Base-by-base conservation (phyloP, 2,329 filamentous ascomycete genomes). In the Parafenestella ontariensis region DNA sequence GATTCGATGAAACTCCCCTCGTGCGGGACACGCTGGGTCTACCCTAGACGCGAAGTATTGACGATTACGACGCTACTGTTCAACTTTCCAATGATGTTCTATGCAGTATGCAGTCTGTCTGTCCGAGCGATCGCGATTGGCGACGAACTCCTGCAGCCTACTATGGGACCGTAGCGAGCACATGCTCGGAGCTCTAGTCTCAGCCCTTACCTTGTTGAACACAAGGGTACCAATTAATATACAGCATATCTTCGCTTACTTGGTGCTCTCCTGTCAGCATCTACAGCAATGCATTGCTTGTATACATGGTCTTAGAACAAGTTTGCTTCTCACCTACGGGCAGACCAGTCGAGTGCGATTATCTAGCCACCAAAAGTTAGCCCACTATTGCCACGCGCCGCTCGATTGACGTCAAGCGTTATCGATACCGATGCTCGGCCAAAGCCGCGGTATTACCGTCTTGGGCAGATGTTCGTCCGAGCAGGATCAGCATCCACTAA, bases 131-230 rank as follows among this genome's bases (percentile, higher is more conserved):
- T 17, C 40, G 36, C 52, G 34, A 61, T 59, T 59, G 56, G 58
- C 24, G 26, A 43, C n/a, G 8, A 28, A 24, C 23, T 29, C 5
- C 41, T 43, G 17, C 24, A 24, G 23, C 36, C 24, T 40, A 37
- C 23, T 52, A 48, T 51, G 46, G 58, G 44, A 41, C 46, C 44
- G 47, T 48, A 36, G 46, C 61, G 60, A 61, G 62, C 56, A 56
- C 37, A 55, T 54, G 62, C 61, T 64, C 58, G 63, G 52, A 64
- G 59, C 44, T 46, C 45, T 59, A 66, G 59, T 54, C 28, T 44
- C 37, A 45, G 45, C 41, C 46, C 48, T 40, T 21, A 49, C 34
- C 34, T 42, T 48, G 54, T 56, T 62, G 50, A 49, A 50, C 50
- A 52, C 46, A 44, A 41, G 61, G 49, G 43, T 59, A 41, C 47